Base-by-base conservation (phyloP, 2,329 filamentous ascomycete genomes). In the Trichothecium roseum region DNA sequence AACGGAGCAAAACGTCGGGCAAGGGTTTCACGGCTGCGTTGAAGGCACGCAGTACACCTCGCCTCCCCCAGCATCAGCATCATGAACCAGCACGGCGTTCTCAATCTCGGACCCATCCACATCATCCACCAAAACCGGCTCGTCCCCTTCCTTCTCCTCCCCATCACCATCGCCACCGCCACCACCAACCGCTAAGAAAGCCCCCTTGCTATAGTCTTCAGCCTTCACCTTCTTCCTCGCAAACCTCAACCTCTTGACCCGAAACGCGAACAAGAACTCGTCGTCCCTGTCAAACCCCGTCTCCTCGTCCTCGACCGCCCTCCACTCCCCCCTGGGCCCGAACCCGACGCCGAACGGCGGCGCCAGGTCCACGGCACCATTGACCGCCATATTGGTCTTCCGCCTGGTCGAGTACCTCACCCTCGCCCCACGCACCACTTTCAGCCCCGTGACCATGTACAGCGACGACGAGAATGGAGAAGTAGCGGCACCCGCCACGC, bases 241-340 rank as follows among this genome's bases (percentile, higher is more conserved):
- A n/a, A 37, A 28, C 9, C n/a, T 18, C 10, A 40, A 10, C 14
- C 28, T 37, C 10, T 24, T 40, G 5, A 37, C 35, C 8, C 35
- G 30, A 32, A 30, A 40, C 27, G 38, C 38, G 16, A 40, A 40
- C 10, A 40, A 35, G 28, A 40, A 40, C 5, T 37, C 35, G 16
- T 14, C 22, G 18, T 16, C 20, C 9, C 35, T 15, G 3, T 37
- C 30, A 16, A 14, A 40, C 12, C 13, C 28, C 15, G 27, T 35
- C 6, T n/a, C 27, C 8, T 9, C 15, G 10, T n/a, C 8, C 13
- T 18, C 30, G 8, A 8, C 16, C 8, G 3, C n/a, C 8, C 16
- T 24, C 18, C 31, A 22, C 12, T 34, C 5, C 8, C 33, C 27
- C 16, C 16, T 16, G 13, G 32, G 22, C 17, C 32, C 32, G 18